These are phyloP conservation scores for Aureobasidium sp. DNA, from an alignment of 2,329 filamentous ascomycete genomes.

Conservation along the genomic window DNA sequence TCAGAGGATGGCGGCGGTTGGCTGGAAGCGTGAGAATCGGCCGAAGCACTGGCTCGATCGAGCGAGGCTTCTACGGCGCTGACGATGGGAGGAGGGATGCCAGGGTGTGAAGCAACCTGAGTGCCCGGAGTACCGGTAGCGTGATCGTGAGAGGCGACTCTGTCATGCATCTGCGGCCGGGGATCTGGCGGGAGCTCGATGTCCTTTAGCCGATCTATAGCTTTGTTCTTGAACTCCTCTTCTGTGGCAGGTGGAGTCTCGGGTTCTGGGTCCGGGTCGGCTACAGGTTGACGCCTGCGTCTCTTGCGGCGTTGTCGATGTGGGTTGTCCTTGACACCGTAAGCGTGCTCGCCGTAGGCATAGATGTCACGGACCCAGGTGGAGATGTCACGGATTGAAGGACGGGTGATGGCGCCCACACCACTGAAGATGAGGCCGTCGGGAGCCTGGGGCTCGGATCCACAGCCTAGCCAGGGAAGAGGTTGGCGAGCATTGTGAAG, in stretches of 20 bases:
- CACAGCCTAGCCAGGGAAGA: constrained; percentile 65
- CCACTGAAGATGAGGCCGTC: constrained; percentile 87
- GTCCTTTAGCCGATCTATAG: neutral
- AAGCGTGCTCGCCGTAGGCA: constrained; percentile 73
- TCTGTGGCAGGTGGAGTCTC: neutral
- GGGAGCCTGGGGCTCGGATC: constrained; percentile 58
- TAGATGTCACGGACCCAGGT: constrained; percentile 89
- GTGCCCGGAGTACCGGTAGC: constrained; percentile 17
- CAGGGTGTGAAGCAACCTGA: constrained; percentile 23
- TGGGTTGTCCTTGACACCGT: constrained; percentile 76
- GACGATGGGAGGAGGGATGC: constrained; percentile 43
- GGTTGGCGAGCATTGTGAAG: constrained; percentile 18
- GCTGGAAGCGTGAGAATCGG: constrained; percentile 24
- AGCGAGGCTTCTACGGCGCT: constrained; percentile 38
- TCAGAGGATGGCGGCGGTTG: neutral
- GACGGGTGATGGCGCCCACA: constrained; percentile 62
- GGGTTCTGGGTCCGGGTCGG: neutral
- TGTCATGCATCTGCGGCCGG: constrained; percentile 22
- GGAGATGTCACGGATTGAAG: constrained; percentile 65
- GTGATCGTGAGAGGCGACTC: constrained; percentile 24
- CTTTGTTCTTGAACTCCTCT: neutral
- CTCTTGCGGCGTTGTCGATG: constrained; percentile 53
- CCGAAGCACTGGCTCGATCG: constrained; percentile 34
- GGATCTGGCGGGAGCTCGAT: constrained; percentile 14
- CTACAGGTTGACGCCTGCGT: constrained; percentile 29